These are phyloP conservation scores for Schizonepeta tenuifolia DNA, from an alignment of 257 asterid species.

Conservation along the genomic window DNA sequence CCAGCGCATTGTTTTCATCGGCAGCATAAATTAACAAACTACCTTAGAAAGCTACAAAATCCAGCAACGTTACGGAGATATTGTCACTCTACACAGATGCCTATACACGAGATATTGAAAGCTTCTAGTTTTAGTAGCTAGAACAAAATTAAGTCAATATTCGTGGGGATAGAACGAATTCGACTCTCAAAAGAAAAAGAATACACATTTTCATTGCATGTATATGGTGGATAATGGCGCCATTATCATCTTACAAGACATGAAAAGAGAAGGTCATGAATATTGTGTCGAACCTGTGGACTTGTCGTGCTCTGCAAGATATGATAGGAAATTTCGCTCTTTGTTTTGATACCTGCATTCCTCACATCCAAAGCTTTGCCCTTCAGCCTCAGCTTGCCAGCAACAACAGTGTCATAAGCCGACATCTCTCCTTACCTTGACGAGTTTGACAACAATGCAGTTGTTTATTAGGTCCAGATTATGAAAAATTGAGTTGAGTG, in stretches of 20 bases:
- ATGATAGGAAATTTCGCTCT: conserved; percentile 19
- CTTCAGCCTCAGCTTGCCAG: conserved; percentile 52
- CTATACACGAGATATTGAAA: not conserved
- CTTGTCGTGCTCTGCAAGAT: conserved; percentile 32
- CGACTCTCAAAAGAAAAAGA: too few species aligned
- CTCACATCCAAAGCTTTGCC: conserved; percentile 52
- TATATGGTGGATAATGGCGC: too few species aligned
- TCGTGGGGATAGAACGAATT: not conserved
- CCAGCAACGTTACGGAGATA: not conserved
- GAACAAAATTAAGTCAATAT: not conserved
- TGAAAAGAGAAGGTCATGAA: not conserved
- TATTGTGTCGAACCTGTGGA: conserved; percentile 34
- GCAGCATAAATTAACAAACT: conserved; percentile 20
- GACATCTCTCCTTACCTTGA: conserved; percentile 47
- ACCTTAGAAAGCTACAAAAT: not conserved
- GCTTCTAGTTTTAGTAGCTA: too few species aligned
- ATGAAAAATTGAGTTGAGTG: not conserved
- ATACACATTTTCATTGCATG: too few species aligned
- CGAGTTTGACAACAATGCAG: conserved; percentile 7
- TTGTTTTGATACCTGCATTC: conserved; percentile 34
- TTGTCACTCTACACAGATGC: not conserved
- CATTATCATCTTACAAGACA: not conserved
- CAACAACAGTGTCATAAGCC: conserved; percentile 46
- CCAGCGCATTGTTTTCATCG: conserved; percentile 32
- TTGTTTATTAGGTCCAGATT: not conserved